These are phyloP conservation scores for Pecoramyces ruminantium DNA, from an alignment of 192 early-diverging fungal genomes.

Conservation along the genomic window DNA sequence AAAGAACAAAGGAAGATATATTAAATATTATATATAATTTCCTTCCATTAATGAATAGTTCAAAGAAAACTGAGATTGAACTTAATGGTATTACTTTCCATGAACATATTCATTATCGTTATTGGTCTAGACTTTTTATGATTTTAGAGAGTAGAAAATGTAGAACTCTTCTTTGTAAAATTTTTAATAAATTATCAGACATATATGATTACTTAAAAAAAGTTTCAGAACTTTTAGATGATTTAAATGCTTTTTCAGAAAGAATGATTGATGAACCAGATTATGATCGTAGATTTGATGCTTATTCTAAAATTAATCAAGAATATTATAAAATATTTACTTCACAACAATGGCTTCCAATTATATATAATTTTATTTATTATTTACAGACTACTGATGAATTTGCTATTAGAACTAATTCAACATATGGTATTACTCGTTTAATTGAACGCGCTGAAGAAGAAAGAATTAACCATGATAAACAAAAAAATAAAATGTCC, in stretches of 20 bases:
- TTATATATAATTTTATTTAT: conserved; percentile 75
- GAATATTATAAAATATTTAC: conserved; percentile 45
- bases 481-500: conserved; percentile 4
- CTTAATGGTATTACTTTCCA: background rate
- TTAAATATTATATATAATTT: conserved; percentile 63
- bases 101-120: conserved; percentile 6
- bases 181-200: conserved; percentile 46
- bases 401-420: conserved; percentile 68
- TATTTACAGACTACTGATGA: conserved; percentile 71
- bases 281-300: conserved; percentile 62
- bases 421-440: conserved; percentile 50
- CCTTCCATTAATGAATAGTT: conserved; percentile 49
- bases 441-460: conserved; percentile 42
- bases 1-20: conserved; percentile 69
- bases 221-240: conserved; percentile 40
- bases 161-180: conserved; percentile 36
- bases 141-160: conserved; percentile 38
- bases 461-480: conserved; percentile 5
- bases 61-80: conserved; percentile 5
- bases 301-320: conserved; percentile 54
- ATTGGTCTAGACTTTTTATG: conserved; percentile 48
- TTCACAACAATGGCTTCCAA: conserved; percentile 63
- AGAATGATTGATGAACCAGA: conserved; percentile 71
- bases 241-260: conserved; percentile 63
- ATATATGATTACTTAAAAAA: conserved; percentile 27